phyloP scores from a whole-genome alignment of 768 basidiomycete genomes.

The Rhizopogon sp. region DNA sequence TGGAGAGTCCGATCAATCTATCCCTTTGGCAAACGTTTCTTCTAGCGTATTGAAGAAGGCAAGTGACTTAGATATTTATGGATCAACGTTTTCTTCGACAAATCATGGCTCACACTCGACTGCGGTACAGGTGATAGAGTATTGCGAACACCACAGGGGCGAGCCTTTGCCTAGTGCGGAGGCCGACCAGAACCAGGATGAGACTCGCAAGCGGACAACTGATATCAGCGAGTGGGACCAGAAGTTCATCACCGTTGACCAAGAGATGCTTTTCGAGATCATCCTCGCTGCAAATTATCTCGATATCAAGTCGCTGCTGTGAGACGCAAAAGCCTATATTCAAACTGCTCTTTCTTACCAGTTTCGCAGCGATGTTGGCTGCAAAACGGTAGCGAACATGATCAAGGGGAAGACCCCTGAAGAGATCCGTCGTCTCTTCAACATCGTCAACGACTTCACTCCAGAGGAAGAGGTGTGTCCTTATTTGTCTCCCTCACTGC shows the following conservation, averaged over 20 bases:
- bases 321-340: conserved; percentile 25
- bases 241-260: conserved; percentile 97
- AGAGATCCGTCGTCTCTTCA: conserved; percentile 97
- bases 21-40: conserved; percentile 91
- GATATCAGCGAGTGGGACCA: conserved; percentile 99
- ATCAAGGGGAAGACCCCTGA: conserved; percentile 99
- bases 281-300: conserved; percentile 99
- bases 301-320: conserved; percentile 98
- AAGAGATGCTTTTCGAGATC: conserved; percentile 99
- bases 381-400: conserved; percentile 99
- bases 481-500: conserved; percentile 4
- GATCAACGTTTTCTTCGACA: neutral
- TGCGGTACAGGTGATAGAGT: conserved; percentile 79
- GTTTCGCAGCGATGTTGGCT: conserved; percentile 80
- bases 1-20: conserved; percentile 90
- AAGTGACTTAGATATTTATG: conserved; percentile 2
- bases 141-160: conserved; percentile 97
- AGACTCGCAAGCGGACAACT: conserved; percentile 95
- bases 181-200: conserved; percentile 78
- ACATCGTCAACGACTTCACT: conserved; percentile 97
- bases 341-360: neutral
- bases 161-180: conserved; percentile 92
- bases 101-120: neutral
- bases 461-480: conserved; percentile 91
- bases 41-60: conserved; percentile 93